phyloP scores from a whole-genome alignment of 1,139 yeast species.

The Nakaseomyces bracarensis region DNA sequence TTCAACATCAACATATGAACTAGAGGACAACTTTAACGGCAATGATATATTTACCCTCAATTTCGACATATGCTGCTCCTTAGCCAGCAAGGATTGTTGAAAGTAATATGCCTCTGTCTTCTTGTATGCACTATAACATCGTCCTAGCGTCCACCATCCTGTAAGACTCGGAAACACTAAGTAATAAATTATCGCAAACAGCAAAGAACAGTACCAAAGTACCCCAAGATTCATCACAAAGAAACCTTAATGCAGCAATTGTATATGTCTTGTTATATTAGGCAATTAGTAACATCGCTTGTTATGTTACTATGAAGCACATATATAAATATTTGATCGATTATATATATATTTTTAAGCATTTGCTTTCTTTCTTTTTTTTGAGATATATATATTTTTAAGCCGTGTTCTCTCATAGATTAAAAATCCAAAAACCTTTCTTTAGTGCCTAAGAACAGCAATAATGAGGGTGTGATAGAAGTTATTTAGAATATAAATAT shows the following conservation, averaged over 20 bases:
- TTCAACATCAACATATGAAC: constrained; percentile 34
- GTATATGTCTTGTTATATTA: too few relatives aligned
- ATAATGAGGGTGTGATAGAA: too few relatives aligned
- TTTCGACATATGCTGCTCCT: not conserved
- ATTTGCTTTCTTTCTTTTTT: too few relatives aligned
- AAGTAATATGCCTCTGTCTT: not conserved
- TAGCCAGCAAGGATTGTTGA: not conserved
- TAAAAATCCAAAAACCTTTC: too few relatives aligned
- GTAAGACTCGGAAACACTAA: not conserved
- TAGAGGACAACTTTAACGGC: constrained; percentile 36
- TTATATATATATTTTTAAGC: too few relatives aligned
- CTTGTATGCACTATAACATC: not conserved
- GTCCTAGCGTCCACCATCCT: not conserved
- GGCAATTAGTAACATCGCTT: too few relatives aligned
- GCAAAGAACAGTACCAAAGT: not conserved
- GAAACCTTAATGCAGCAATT: not conserved
- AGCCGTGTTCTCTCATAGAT: too few relatives aligned
- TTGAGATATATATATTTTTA: too few relatives aligned
- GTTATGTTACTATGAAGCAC: too few relatives aligned
- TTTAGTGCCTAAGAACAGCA: too few relatives aligned
- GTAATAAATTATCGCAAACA: not conserved
- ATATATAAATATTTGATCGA: too few relatives aligned
- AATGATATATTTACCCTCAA: not conserved
- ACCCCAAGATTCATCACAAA: not conserved
- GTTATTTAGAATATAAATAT: too few relatives aligned